Evolutionary conservation across 179 eudicot species (phyloP), one percentile per base, ranked within the genome.

Genomic region (Beta lomatogona): DNA sequence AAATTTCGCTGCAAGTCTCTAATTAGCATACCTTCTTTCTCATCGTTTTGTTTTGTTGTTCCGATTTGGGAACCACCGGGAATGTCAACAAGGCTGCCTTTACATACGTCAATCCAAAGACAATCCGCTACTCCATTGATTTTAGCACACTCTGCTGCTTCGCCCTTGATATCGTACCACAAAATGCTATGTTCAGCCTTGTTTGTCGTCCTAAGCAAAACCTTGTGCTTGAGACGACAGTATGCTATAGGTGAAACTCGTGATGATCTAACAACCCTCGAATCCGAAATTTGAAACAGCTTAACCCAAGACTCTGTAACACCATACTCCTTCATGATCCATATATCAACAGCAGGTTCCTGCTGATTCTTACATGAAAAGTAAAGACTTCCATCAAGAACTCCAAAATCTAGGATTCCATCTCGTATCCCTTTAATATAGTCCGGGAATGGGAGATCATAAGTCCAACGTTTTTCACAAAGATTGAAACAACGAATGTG

Each of bases 391-490:
- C 71, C 79, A 50, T 77, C 59, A 25, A 77, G 16, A 64, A 61
- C 70, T n/a, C 71, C 71, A 4, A 77, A 64, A 63, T 48, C 70
- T 4, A 61, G 71, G 45, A 63, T 0, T 54, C 48, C 21, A 72
- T 72, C 41, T 52, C 10, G 9, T 48, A 11, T 50, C 12, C 21
- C 36, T 3, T 22, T 12, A 72, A 71, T 53, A 63, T 15, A 63
- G 58, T 77, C 71, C 4, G 73, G 81, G 48, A 69, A 70, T 54
- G 50, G 84, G 54, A 78, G 87, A 84, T 81, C 85, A 86, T 54
- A 16, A 53, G 4, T 55, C 81, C 81, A 78, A 13, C 53, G 25
- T 21, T 78, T 69, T n/a, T 54, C 59, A 50, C 81, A 50, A 15
- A 78, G 63, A 68, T 78, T 25, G 64, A 78, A 78, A 19, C 81